phyloP scores from a whole-genome alignment of 2,329 filamentous ascomycete species.

The Cladosporium sp. region DNA sequence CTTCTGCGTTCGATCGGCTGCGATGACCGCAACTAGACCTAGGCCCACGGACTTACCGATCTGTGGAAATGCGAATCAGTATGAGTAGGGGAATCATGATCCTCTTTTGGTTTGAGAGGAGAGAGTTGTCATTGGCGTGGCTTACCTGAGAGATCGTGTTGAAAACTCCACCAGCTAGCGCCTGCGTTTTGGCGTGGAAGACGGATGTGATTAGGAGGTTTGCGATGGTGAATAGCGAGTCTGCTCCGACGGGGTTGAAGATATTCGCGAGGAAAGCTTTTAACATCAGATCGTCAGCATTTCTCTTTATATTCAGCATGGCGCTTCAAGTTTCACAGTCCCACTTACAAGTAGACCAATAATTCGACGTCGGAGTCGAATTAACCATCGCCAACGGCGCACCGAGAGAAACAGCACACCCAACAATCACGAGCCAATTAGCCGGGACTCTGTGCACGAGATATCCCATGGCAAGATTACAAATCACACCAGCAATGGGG shows the following conservation, averaged over 20 bases:
- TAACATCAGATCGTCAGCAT: neutral
- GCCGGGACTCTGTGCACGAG: slow-evolving; percentile 43
- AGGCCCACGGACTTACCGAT: slow-evolving; percentile 39
- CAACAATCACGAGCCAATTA: slow-evolving; percentile 39
- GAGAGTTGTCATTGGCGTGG: too few species aligned
- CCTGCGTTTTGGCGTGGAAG: slow-evolving; percentile 39
- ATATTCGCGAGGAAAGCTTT: slow-evolving; percentile 40
- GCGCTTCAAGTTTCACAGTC: neutral
- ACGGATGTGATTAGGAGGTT: slow-evolving; percentile 40
- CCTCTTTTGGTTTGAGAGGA: too few species aligned
- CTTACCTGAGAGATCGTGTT: slow-evolving; percentile 35
- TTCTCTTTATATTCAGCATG: neutral
- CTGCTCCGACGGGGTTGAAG: slow-evolving; percentile 41
- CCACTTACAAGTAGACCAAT: slow-evolving; percentile 38
- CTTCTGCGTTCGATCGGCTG: slow-evolving; percentile 23
- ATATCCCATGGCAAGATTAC: slow-evolving; percentile 44
- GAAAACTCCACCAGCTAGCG: slow-evolving; percentile 42
- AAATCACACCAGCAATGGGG: slow-evolving; percentile 35
- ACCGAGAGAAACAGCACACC: slow-evolving; percentile 31
- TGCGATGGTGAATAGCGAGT: slow-evolving; percentile 40
- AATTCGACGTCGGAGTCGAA: slow-evolving; percentile 41
- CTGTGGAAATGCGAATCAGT: slow-evolving; percentile 23
- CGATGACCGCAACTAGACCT: slow-evolving; percentile 36
- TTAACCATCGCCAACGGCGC: slow-evolving; percentile 45
- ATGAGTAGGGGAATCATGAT: neutral